These are phyloP conservation scores for Nakaseomyces sp. DNA, from an alignment of 1,139 yeast genomes.

Conservation along the genomic window DNA sequence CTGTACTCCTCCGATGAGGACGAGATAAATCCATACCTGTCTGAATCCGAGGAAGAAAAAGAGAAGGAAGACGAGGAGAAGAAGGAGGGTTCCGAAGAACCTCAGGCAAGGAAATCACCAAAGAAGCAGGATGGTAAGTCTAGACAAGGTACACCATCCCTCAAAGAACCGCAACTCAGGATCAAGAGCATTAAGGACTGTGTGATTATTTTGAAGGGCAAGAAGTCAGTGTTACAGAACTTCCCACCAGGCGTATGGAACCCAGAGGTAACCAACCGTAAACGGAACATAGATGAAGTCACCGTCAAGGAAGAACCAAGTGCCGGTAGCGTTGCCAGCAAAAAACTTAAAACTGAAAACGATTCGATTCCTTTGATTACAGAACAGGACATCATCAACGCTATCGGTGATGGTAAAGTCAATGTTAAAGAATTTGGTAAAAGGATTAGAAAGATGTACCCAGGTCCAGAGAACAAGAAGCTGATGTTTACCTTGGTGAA, in stretches of 20 bases:
- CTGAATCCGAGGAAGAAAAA: slow-evolving; percentile 62
- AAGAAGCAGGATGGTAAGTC: slow-evolving; percentile 15
- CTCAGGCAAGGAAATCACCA: slow-evolving; percentile 23
- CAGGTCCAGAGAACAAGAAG: slow-evolving; percentile 56
- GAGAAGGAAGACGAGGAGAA: slow-evolving; percentile 44
- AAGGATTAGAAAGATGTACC: slow-evolving; percentile 52
- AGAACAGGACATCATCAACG: slow-evolving; percentile 59
- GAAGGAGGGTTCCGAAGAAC: slow-evolving; percentile 33
- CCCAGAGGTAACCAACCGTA: slow-evolving; percentile 44
- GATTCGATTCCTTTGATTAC: slow-evolving; percentile 38
- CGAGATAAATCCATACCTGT: slow-evolving; percentile 71
- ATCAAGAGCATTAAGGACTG: slow-evolving; percentile 54
- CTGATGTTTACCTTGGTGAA: slow-evolving; percentile 61
- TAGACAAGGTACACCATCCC: slow-evolving; percentile 4
- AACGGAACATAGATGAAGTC: slow-evolving; percentile 34
- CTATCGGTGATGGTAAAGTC: slow-evolving; percentile 38
- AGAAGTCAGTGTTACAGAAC: slow-evolving; percentile 48
- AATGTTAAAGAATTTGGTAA: slow-evolving; percentile 56
- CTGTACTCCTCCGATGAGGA: slow-evolving; percentile 79
- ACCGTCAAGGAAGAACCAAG: slow-evolving; percentile 13
- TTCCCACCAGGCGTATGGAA: slow-evolving; percentile 85
- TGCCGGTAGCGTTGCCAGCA: slow-evolving; percentile 9
- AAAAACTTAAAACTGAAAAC: slow-evolving; percentile 24
- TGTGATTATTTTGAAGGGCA: slow-evolving; percentile 57
- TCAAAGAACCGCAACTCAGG: slow-evolving; percentile 34